These are phyloP conservation scores for Quercus ilex DNA, from an alignment of 306 rosid species.

Conservation along the genomic window DNA sequence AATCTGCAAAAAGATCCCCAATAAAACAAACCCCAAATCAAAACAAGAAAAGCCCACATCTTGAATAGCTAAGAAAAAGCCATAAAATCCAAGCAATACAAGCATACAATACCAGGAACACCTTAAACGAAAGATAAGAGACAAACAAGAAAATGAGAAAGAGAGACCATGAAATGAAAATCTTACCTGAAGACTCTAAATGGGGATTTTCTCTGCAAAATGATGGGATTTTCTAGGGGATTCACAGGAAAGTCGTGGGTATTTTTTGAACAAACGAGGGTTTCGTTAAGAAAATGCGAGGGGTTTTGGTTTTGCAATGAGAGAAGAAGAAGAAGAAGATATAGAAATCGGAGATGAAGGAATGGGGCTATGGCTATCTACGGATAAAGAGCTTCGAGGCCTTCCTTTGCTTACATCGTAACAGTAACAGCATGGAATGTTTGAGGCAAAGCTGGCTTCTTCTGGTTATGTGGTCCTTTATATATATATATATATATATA, in stretches of 20 bases:
- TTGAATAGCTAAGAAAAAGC: neutral
- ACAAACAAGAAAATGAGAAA: neutral
- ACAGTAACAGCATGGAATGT: neutral
- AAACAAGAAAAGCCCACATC: neutral
- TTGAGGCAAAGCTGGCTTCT: neutral
- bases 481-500: neutral
- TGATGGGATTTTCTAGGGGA: neutral
- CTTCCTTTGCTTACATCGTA: neutral
- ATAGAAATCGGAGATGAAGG: neutral
- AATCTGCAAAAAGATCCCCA: slow-evolving; percentile 18
- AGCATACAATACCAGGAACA: neutral
- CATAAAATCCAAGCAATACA: slow-evolving; percentile 10
- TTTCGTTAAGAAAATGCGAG: neutral
- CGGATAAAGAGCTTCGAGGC: neutral
- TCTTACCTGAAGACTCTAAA: slow-evolving; percentile 15
- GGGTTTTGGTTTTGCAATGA: slow-evolving; percentile 5
- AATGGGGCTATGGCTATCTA: too few species aligned
- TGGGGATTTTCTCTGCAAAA: slow-evolving; percentile 5
- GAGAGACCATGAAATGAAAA: neutral
- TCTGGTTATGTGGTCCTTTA: neutral
- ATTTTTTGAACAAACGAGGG: neutral
- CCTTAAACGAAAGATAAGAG: too few species aligned
- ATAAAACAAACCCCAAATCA: neutral
- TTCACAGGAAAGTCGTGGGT: neutral
- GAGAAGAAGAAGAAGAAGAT: neutral